Conservation (phyloP, 495 filamentous ascomycete genomes). For the Aspergillus incahuasiensis region DNA sequence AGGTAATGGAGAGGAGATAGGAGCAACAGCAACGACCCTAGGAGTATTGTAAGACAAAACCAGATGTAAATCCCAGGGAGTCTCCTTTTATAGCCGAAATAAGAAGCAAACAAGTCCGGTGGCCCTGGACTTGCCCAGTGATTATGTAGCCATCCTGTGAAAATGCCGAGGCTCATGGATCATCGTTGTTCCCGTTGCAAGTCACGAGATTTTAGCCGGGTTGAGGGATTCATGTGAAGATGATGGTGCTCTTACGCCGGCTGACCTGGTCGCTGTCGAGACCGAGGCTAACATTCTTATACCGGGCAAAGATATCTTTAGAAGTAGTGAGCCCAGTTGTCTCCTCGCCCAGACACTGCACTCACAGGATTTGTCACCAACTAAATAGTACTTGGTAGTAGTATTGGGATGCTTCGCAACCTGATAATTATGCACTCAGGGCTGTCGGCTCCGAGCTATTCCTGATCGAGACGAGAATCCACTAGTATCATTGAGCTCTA, state of each 20-base stretch:
- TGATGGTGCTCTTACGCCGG: not conserved
- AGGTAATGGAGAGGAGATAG: conserved; percentile 10
- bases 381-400: no score
- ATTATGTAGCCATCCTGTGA: conserved; percentile 28
- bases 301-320: no score
- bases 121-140: conserved; percentile 11
- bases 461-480: no score
- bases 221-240: conserved; percentile 25
- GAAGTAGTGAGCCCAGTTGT: no score
- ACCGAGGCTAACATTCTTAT: no score
- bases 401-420: no score
- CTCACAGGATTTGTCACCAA: no score
- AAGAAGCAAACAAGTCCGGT: not conserved
- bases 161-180: conserved; percentile 38
- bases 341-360: no score
- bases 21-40: conserved; percentile 5
- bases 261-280: conserved; percentile 4
- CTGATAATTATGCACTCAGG: no score
- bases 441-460: no score
- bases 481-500: no score
- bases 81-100: conserved; percentile 8
- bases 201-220: conserved; percentile 29
- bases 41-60: conserved; percentile 8
- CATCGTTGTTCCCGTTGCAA: conserved; percentile 30
- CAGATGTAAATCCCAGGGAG: not conserved